phyloP scores from a whole-genome alignment of 1,139 yeast species.

The Suhomyces bolitotheri region DNA sequence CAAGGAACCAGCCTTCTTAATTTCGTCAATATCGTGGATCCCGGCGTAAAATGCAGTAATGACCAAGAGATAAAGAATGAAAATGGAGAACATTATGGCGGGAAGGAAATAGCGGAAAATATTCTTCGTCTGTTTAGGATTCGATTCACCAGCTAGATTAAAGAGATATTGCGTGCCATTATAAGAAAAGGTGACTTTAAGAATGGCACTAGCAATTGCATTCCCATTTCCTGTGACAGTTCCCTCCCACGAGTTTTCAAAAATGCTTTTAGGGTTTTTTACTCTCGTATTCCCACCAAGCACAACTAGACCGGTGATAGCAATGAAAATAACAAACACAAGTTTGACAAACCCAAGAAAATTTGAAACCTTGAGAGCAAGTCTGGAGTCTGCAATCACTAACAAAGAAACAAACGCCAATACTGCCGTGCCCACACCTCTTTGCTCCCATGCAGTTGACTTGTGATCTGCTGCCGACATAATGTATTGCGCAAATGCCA shows the following conservation, averaged over 20 bases:
- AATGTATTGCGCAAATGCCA: conserved; percentile 43
- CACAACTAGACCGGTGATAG: conserved; percentile 21
- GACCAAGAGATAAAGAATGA: conserved; percentile 35
- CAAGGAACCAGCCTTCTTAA: conserved; percentile 26
- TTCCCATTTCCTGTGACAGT: conserved; percentile 40
- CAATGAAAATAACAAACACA: conserved; percentile 36
- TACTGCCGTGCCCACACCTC: conserved; percentile 44
- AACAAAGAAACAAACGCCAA: conserved; percentile 31
- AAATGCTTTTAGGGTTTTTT: conserved; percentile 32
- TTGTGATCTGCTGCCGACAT: conserved; percentile 37
- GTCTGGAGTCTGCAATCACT: conserved; percentile 31
- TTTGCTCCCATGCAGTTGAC: conserved; percentile 38
- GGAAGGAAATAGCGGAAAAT: conserved; percentile 38
- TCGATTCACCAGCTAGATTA: conserved; percentile 40
- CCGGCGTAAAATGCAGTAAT: conserved; percentile 44
- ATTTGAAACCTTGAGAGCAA: conserved; percentile 35
- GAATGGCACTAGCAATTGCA: conserved; percentile 42
- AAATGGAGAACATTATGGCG: conserved; percentile 32
- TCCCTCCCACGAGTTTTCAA: conserved; percentile 41
- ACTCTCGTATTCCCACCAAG: conserved; percentile 41
- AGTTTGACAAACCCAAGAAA: conserved; percentile 42
- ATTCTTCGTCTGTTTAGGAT: conserved; percentile 29
- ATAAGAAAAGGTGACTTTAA: conserved; percentile 45
- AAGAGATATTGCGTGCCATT: conserved; percentile 43
- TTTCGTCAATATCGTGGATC: conserved; percentile 26